Conservation (phyloP, 805 yeast species). For the Wickerhamomyces pijperi region DNA sequence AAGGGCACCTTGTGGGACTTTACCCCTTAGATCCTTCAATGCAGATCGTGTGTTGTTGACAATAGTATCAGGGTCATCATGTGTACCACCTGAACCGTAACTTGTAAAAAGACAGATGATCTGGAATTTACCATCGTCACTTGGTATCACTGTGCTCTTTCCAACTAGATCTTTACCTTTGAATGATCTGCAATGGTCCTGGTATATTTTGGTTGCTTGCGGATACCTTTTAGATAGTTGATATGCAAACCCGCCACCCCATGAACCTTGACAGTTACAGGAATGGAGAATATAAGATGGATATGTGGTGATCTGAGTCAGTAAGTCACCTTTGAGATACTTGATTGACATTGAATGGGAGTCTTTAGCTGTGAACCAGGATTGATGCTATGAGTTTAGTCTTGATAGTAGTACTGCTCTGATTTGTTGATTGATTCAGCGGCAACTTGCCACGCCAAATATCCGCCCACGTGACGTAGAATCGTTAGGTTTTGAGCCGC, state of each 20-base stretch:
- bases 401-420: no score
- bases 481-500: no score
- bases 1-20: slow-evolving; percentile 19
- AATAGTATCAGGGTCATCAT: slow-evolving; percentile 34
- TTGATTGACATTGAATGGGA: slow-evolving; percentile 12
- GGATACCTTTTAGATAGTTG: slow-evolving; percentile 46
- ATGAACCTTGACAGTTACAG: slow-evolving; percentile 65
- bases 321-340: slow-evolving; percentile 50
- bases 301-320: slow-evolving; percentile 29
- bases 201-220: slow-evolving; percentile 39
- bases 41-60: slow-evolving; percentile 40
- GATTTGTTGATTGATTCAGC: no score
- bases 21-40: slow-evolving; percentile 31
- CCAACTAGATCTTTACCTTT: slow-evolving; percentile 36
- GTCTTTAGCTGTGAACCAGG: no score
- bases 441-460: no score
- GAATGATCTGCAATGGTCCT: slow-evolving; percentile 14
- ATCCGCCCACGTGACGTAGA: no score
- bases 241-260: slow-evolving; percentile 83
- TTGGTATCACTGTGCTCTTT: slow-evolving; percentile 33
- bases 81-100: slow-evolving; percentile 32
- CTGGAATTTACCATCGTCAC: slow-evolving; percentile 16
- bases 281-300: slow-evolving; percentile 47
- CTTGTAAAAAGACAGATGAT: slow-evolving; percentile 69
- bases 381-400: no score